A percentile compares a stretch with the other conserved stretches of the same genome.
Conservation (phyloP, 2,329 filamentous ascomycete genomes). For the Aspergillus terreus region DNA sequence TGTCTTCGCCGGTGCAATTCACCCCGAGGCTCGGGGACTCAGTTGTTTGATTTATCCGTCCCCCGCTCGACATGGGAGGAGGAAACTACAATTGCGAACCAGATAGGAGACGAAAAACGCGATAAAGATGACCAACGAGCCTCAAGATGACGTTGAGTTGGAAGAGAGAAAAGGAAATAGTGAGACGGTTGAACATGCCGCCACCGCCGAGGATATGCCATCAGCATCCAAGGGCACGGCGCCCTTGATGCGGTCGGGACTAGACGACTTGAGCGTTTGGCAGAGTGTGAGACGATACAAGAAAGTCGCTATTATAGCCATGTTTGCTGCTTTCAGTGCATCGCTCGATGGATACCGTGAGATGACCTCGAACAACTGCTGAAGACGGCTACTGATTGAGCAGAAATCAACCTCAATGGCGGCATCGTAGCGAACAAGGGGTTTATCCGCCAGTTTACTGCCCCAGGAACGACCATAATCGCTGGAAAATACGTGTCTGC, state of each 20-base stretch:
- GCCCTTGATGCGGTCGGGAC: conserved; percentile 31
- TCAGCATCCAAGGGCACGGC: conserved; percentile 1
- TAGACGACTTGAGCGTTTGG: conserved; percentile 40
- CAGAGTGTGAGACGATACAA: conserved; percentile 35
- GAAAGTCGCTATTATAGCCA: conserved; percentile 32
- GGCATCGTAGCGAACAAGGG: conserved; percentile 41
- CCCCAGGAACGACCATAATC: conserved; percentile 29
- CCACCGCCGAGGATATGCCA: neutral
- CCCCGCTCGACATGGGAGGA: neutral
- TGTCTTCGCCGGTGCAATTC: neutral
- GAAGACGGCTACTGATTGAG: neutral
- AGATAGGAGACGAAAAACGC: neutral
- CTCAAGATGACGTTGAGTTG: neutral
- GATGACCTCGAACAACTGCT: conserved; percentile 1
- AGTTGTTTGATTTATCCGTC: neutral
- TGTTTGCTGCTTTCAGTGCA: conserved; percentile 41
- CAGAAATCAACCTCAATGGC: conserved; percentile 34
- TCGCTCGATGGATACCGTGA: conserved; percentile 43
- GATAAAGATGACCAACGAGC: neutral
- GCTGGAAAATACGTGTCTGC: conserved; percentile 35
- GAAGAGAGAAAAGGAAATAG: conserved; percentile 1
- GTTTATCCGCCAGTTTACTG: conserved; percentile 37
- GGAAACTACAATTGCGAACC: neutral
- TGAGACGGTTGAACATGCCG: conserved; percentile 3
- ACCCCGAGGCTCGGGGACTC: neutral